Evolutionary conservation across 495 filamentous ascomycete genomes (phyloP), one percentile per base, ranked within the genome.

Genomic region (Emericellopsis terricola): DNA sequence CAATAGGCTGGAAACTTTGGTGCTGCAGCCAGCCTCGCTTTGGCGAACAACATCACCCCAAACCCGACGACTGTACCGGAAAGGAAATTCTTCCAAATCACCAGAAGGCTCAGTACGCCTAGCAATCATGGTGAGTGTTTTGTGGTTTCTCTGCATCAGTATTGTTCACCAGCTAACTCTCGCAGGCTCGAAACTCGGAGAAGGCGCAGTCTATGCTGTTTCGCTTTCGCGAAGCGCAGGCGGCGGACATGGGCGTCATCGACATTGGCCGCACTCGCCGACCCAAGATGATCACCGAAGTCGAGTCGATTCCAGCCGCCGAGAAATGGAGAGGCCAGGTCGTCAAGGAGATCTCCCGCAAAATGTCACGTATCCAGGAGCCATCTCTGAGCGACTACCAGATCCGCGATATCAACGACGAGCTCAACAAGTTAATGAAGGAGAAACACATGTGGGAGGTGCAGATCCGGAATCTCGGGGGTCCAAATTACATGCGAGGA

Each of bases 181-280:
- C 24, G 24, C 35, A 68, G 66, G 66, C 67, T 43, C 67, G 67
- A 26, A 97, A 97, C 56, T 83, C 79, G 19, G 87, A 94, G 69
- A 96, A 96, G 62, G 89, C 89, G 39, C 89, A 97, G 58, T 94
- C 87, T 15, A 97, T 97, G 89, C 91, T 97, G 56, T 97, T 93
- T 64, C 89, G 89, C 65, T 97, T 97, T 69, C 83, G 91, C 54
- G 89, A 93, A 49, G 77, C 85, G 47, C 89, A 96, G 65, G 91
- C 91, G 35, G 85, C 87, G 37, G 86, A 93, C 53, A 65, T 94
- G 23, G 89, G 89, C 48, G 94, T 96, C 45, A 81, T 96, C 59
- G 85, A 94, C 57, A 76, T 79, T 6, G 78, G 80, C n/a, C 80
- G 86, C 26, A 77, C 84, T 6, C 75, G 85, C 4, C 82, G 89